Conservation (phyloP, 1,284 basidiomycete genomes). For the Tilletia indica region DNA sequence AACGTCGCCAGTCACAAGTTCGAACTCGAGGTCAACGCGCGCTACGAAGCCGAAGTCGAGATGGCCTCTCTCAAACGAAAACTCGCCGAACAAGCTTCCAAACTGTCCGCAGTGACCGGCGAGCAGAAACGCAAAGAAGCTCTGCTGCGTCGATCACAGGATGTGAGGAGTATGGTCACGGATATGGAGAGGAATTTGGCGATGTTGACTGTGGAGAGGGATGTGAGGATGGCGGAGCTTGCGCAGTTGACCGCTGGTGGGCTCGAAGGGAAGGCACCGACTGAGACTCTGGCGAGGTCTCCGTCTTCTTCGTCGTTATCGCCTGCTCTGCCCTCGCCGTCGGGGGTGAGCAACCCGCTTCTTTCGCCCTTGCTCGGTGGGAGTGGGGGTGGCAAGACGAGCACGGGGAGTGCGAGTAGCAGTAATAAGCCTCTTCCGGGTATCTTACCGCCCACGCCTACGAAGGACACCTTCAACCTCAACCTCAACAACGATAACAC, state of each 20-base stretch:
- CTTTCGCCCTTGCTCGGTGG: neutral
- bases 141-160: constrained; percentile 73
- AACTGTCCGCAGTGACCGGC: constrained; percentile 78
- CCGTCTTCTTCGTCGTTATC: neutral
- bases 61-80: constrained; percentile 79
- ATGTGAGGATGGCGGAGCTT: constrained; percentile 85
- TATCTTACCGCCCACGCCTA: neutral
- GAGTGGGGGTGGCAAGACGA: neutral
- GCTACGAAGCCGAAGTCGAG: constrained; percentile 86
- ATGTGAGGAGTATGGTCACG: constrained; percentile 73
- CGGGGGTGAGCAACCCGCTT: neutral
- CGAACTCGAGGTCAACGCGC: constrained; percentile 79
- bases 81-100: constrained; percentile 82
- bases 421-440: neutral
- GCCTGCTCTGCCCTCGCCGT: neutral
- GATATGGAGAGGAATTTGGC: constrained; percentile 82
- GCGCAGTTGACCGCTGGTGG: constrained; percentile 74
- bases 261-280: too few species aligned
- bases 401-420: neutral
- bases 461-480: too few species aligned
- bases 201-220: constrained; percentile 80
- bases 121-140: constrained; percentile 68
- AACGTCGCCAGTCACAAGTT: constrained; percentile 89
- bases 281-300: neutral
- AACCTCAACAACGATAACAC: constrained; percentile 19